Conservation (phyloP, 2,329 filamentous ascomycete species). For the Aspergillus carbonarius region DNA sequence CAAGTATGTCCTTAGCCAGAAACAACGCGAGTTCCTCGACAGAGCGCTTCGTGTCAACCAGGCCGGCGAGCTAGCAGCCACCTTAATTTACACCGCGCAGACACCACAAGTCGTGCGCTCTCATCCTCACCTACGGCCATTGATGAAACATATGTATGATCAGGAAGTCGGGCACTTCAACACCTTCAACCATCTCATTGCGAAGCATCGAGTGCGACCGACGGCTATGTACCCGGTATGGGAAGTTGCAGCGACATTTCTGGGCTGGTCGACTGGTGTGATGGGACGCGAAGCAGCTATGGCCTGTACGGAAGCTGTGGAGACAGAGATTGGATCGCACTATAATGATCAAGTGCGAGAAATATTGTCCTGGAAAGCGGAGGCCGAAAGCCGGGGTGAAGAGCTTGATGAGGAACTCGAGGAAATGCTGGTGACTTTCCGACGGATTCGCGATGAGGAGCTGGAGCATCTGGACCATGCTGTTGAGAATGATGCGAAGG, state of each 20-base stretch:
- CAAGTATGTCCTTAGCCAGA: slow-evolving; percentile 61
- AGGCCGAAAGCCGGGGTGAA: slow-evolving; percentile 75
- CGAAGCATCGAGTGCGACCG: slow-evolving; percentile 84
- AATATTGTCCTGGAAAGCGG: slow-evolving; percentile 75
- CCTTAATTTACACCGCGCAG: slow-evolving; percentile 88
- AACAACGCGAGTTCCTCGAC: slow-evolving; percentile 73
- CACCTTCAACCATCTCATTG: slow-evolving; percentile 80
- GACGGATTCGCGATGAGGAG: slow-evolving; percentile 90
- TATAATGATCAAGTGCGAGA: slow-evolving; percentile 89
- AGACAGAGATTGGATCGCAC: slow-evolving; percentile 95
- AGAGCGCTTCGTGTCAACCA: slow-evolving; percentile 92
- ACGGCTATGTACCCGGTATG: slow-evolving; percentile 92
- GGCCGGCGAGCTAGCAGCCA: slow-evolving; percentile 94
- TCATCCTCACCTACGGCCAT: slow-evolving; percentile 80
- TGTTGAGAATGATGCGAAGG: slow-evolving; percentile 86
- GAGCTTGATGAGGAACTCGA: slow-evolving; percentile 76
- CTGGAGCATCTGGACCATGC: slow-evolving; percentile 95
- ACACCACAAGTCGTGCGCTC: slow-evolving; percentile 74
- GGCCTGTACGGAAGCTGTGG: slow-evolving; percentile 97
- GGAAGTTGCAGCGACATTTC: slow-evolving; percentile 72
- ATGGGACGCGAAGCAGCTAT: slow-evolving; percentile 93
- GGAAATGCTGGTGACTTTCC: slow-evolving; percentile 69
- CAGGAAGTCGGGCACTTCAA: slow-evolving; percentile 86
- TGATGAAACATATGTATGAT: slow-evolving; percentile 98
- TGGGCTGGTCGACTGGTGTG: slow-evolving; percentile 87